Percentiles rank a stretch among this genome's conserved stretches.
Conservation (phyloP, 768 basidiomycete species). For the Cystobasidiopsis lactophilus region DNA sequence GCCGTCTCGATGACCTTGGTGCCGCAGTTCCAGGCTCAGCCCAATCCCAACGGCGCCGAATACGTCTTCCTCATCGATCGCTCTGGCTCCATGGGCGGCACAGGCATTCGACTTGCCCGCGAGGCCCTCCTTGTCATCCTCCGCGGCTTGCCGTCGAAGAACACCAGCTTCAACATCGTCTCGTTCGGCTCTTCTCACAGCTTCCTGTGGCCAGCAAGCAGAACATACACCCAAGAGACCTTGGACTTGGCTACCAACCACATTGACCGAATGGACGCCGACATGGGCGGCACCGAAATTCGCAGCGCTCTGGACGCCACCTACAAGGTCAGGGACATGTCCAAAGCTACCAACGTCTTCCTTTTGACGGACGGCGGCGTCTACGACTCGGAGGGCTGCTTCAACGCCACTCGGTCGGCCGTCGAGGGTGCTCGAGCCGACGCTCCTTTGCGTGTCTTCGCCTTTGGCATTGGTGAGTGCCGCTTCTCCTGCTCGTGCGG, state of each 20-base stretch:
- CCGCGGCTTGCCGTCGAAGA: slow-evolving; percentile 26
- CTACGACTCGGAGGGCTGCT: slow-evolving; percentile 9
- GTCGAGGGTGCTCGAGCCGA: neutral
- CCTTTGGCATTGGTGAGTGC: slow-evolving; percentile 39
- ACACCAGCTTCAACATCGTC: slow-evolving; percentile 37
- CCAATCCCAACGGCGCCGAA: slow-evolving; percentile 27
- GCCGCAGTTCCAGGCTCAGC: slow-evolving; percentile 31
- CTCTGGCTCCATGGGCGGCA: slow-evolving; percentile 34
- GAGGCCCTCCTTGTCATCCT: slow-evolving; percentile 23
- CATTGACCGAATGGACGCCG: slow-evolving; percentile 28
- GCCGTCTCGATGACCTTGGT: too few species aligned
- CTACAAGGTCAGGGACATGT: slow-evolving; percentile 24
- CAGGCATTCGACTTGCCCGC: too few species aligned
- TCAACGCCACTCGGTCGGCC: neutral
- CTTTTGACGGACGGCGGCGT: slow-evolving; percentile 39
- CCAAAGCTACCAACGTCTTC: slow-evolving; percentile 32
- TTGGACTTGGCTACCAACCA: slow-evolving; percentile 20
- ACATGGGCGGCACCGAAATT: slow-evolving; percentile 37
- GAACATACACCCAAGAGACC: neutral
- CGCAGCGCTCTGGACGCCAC: slow-evolving; percentile 27
- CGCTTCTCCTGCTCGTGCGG: slow-evolving; percentile 20
- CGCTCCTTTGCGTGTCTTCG: slow-evolving; percentile 31
- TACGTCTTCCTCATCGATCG: slow-evolving; percentile 42
- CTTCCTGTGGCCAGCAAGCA: slow-evolving; percentile 24
- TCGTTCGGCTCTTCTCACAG: slow-evolving; percentile 29